A percentile compares a stretch with the other conserved stretches of the same genome.
Evolutionary conservation across 2,329 filamentous ascomycete genomes (phyloP).

Genomic region (Juglanconis oblonga): DNA sequence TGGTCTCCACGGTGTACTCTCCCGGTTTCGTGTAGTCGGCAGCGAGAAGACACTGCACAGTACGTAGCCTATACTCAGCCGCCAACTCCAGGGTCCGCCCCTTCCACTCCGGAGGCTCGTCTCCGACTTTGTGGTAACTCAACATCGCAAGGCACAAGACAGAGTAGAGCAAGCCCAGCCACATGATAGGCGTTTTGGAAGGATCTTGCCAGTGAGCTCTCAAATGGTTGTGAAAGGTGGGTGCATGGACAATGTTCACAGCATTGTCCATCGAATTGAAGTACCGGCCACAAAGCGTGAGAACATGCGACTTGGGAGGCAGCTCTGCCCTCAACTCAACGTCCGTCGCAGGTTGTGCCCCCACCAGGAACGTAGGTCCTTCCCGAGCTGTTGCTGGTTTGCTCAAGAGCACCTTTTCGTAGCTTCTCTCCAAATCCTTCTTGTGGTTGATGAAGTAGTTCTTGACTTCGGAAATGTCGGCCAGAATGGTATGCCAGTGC

Average conservation of each 20-base stretch:
- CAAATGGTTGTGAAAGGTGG: conserved; percentile 77
- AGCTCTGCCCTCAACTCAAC: conserved; percentile 76
- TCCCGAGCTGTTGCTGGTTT: conserved; percentile 59
- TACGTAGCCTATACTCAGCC: conserved; percentile 65
- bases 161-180: conserved; percentile 74
- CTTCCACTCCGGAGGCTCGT: conserved; percentile 76
- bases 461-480: conserved; percentile 88
- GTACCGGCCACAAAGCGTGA: conserved; percentile 82
- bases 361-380: conserved; percentile 77
- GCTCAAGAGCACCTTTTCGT: conserved; percentile 69
- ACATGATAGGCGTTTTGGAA: conserved; percentile 69
- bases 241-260: conserved; percentile 75
- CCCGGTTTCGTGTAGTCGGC: conserved; percentile 75
- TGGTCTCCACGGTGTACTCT: conserved; percentile 74
- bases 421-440: conserved; percentile 81
- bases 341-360: conserved; percentile 67
- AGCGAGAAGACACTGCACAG: conserved; percentile 73
- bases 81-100: conserved; percentile 61
- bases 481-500: conserved; percentile 77
- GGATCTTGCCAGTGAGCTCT: conserved; percentile 68
- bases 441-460: conserved; percentile 85
- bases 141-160: conserved; percentile 75
- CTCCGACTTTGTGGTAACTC: conserved; percentile 75
- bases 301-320: conserved; percentile 77
- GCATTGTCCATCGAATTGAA: conserved; percentile 77